Evolutionary conservation across 768 basidiomycete species (phyloP).

Genomic region (Lactifluus subvellereus): DNA sequence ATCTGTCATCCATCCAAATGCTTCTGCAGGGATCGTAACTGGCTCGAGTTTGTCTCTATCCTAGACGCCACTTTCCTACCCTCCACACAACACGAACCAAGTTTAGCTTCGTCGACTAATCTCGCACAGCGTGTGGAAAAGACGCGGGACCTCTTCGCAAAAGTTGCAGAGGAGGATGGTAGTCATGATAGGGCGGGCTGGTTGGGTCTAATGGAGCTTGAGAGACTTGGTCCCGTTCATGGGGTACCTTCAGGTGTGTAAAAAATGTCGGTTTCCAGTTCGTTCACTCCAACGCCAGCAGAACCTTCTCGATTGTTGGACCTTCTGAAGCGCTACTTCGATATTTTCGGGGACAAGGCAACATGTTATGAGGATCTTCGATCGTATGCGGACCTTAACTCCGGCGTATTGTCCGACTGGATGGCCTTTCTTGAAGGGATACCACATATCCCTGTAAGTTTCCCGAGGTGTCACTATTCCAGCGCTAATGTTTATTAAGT

Average conservation of each 20-base stretch:
- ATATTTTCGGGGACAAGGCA: slow-evolving; percentile 68
- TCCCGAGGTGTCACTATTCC: not conserved
- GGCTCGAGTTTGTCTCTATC: slow-evolving; percentile 76
- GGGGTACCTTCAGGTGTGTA: slow-evolving; percentile 44
- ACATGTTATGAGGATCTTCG: slow-evolving; percentile 85
- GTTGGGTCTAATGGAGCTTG: slow-evolving; percentile 72
- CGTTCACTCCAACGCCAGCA: slow-evolving; percentile 26
- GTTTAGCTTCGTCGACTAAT: slow-evolving; percentile 23
- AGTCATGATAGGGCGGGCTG: slow-evolving; percentile 65
- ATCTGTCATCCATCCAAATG: not conserved
- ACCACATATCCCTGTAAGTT: slow-evolving; percentile 43
- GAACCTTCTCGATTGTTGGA: slow-evolving; percentile 41
- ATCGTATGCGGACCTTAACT: slow-evolving; percentile 53
- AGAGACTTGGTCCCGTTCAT: slow-evolving; percentile 48
- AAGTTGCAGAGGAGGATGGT: slow-evolving; percentile 61
- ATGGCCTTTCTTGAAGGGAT: slow-evolving; percentile 46
- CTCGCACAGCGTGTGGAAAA: slow-evolving; percentile 38
- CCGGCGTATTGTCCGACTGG: slow-evolving; percentile 46
- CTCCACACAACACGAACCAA: slow-evolving; percentile 31
- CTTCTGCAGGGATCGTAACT: slow-evolving; percentile 66
- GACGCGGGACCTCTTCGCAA: slow-evolving; percentile 46
- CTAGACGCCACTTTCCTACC: slow-evolving; percentile 59
- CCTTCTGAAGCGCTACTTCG: slow-evolving; percentile 63
- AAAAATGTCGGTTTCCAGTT: not conserved
- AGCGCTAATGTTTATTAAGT: slow-evolving; percentile 33